Base-by-base conservation (phyloP, 2,329 filamentous ascomycete genomes). In the Teratosphaeria zuluensis region DNA sequence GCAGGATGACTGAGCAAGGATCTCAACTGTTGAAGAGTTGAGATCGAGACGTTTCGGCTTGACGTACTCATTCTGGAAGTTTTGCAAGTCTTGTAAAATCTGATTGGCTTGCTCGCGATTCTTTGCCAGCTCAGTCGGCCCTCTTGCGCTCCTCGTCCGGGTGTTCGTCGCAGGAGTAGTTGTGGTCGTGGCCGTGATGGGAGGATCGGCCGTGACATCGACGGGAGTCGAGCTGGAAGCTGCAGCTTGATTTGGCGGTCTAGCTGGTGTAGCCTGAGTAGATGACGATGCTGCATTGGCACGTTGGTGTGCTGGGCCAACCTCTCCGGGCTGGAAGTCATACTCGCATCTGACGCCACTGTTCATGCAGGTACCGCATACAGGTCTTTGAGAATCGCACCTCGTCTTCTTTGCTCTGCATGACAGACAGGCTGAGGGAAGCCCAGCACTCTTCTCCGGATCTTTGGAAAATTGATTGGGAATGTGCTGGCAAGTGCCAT, bases 351-450 rank as follows among this genome's bases (percentile, higher is more conserved):
- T 35, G 11, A 21, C 53, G 16, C 59, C 57, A 2, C 57, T 58
- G 33, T 60, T 56, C 38, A 54, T 48, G 56, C 69, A 71, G 12
- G 55, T 59, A 12, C 61, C 64, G 53, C 69, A 71, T 4, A 57
- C 59, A 5, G 69, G 69, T 11, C 66, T 58, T 14, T 56, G 58
- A 21, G 61, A 63, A 53, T 70, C 65, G 56, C 69, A 71, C 35
- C 63, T 66, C 5, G 59, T 64, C 58, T 69, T 69, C 59, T 67
- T 69, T 21, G 56, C 51, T 46, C 69, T 61, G 56, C 69, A 71
- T 3, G 59, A 51, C n/a, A 60, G 58, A 48, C 69, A 71, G 9
- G 68, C 66, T 42, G 62, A 64, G n/a, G 65, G 59, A 8, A 55
- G 28, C 11, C 58, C 56, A 8, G 54, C 24, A 48, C 55, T 33